Evolutionary conservation across 2,329 filamentous ascomycete genomes (phyloP).

Genomic region (Aspergillus piperis): DNA sequence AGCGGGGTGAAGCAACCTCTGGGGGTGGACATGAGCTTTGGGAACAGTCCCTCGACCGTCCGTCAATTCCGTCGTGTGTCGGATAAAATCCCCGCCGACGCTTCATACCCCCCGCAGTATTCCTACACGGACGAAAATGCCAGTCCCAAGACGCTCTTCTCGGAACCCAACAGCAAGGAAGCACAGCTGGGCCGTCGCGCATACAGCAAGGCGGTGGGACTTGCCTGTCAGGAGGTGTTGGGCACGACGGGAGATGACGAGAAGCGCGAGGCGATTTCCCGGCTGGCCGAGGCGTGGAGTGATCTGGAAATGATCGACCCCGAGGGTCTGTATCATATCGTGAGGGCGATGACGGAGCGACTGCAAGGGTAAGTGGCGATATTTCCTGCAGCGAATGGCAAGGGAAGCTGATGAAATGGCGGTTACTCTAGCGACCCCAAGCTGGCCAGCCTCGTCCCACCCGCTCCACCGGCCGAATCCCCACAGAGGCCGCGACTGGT

Average conservation of each 20-base stretch:
- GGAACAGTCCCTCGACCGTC: slow-evolving; percentile 88
- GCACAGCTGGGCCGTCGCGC: slow-evolving; percentile 76
- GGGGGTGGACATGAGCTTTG: slow-evolving; percentile 87
- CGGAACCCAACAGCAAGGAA: slow-evolving; percentile 66
- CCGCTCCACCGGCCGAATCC: slow-evolving; percentile 41
- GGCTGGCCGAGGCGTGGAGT: slow-evolving; percentile 82
- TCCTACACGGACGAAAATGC: slow-evolving; percentile 43
- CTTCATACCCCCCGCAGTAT: slow-evolving; percentile 27
- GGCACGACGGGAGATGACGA: slow-evolving; percentile 69
- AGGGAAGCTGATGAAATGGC: slow-evolving; percentile 16
- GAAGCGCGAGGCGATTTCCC: slow-evolving; percentile 83
- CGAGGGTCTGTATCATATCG: slow-evolving; percentile 82
- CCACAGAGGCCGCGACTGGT: slow-evolving; percentile 65
- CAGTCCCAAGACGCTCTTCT: slow-evolving; percentile 37
- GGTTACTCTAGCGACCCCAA: slow-evolving; percentile 37
- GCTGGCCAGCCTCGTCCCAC: slow-evolving; percentile 42
- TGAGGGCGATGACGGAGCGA: slow-evolving; percentile 74
- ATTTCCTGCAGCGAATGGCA: neutral
- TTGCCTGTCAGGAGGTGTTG: slow-evolving; percentile 79
- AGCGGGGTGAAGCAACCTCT: slow-evolving; percentile 71
- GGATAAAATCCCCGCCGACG: slow-evolving; percentile 54
- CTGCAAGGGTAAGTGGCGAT: slow-evolving; percentile 53
- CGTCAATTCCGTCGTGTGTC: slow-evolving; percentile 89
- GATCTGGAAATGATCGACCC: slow-evolving; percentile 84
- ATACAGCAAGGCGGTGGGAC: slow-evolving; percentile 79